These are phyloP conservation scores for Akanthomyces uredinophilus DNA, from an alignment of 2,329 filamentous ascomycete genomes.

Conservation along the genomic window DNA sequence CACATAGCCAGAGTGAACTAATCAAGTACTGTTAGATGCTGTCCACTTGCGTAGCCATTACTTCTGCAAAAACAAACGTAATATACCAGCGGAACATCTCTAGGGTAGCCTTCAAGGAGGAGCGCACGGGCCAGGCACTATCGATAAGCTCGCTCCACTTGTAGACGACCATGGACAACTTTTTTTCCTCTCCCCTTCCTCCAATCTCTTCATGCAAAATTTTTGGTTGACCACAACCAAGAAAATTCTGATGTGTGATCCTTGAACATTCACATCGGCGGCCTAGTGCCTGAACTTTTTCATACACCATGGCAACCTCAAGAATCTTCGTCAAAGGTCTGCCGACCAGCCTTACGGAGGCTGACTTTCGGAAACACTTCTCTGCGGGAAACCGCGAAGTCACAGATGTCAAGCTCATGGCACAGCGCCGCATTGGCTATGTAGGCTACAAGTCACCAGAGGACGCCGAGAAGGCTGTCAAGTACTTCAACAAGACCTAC, in stretches of 20 bases:
- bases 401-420: slow-evolving; percentile 89
- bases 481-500: slow-evolving; percentile 93
- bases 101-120: background rate
- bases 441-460: slow-evolving; percentile 83
- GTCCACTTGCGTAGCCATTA: too few species aligned
- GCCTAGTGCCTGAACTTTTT: slow-evolving; percentile 16
- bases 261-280: slow-evolving; percentile 14
- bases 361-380: slow-evolving; percentile 87
- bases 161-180: slow-evolving; percentile 16
- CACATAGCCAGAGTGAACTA: too few species aligned
- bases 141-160: slow-evolving; percentile 19
- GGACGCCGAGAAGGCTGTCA: slow-evolving; percentile 76
- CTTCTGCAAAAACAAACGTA: too few species aligned
- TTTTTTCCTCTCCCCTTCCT: slow-evolving; percentile 24
- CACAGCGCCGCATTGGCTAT: slow-evolving; percentile 88
- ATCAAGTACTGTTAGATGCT: too few species aligned
- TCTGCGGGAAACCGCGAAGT: slow-evolving; percentile 64
- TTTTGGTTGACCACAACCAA: slow-evolving; percentile 17
- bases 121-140: slow-evolving; percentile 5
- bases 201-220: slow-evolving; percentile 19
- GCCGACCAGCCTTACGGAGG: slow-evolving; percentile 78
- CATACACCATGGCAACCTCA: slow-evolving; percentile 51
- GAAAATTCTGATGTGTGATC: slow-evolving; percentile 14
- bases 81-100: background rate
- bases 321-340: slow-evolving; percentile 75